These are phyloP conservation scores for Mortierella sp. DNA, from an alignment of 371 early-diverging fungal genomes.

Conservation along the genomic window DNA sequence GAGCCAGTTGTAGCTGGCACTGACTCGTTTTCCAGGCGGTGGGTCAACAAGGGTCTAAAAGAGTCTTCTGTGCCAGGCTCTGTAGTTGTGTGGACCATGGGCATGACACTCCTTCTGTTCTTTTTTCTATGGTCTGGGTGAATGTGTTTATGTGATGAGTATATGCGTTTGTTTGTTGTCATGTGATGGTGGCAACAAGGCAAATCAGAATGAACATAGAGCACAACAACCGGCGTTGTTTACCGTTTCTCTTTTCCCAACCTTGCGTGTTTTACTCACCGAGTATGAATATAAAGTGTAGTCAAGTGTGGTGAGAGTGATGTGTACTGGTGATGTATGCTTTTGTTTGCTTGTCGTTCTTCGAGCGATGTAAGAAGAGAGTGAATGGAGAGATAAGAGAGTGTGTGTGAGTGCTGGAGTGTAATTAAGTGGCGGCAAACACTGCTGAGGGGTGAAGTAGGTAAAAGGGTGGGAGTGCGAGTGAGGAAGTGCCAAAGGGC, in stretches of 20 bases:
- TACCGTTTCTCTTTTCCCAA: too few species aligned
- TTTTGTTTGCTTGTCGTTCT: too few species aligned
- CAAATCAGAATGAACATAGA: neutral
- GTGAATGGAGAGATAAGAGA: neutral
- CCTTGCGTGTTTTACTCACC: neutral
- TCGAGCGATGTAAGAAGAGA: neutral
- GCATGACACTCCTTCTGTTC: slow-evolving; percentile 10
- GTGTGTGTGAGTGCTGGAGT: neutral
- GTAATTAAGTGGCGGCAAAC: neutral
- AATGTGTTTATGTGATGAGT: neutral
- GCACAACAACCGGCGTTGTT: neutral
- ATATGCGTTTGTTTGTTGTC: slow-evolving; percentile 1
- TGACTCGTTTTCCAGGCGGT: neutral
- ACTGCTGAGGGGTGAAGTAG: too few species aligned
- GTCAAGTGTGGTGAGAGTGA: neutral
- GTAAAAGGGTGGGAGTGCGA: neutral
- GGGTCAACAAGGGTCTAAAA: neutral
- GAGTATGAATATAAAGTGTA: neutral
- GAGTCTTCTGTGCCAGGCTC: slow-evolving; percentile 10
- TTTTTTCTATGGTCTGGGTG: neutral
- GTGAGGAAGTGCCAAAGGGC: slow-evolving; percentile 7
- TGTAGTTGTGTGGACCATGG: slow-evolving; percentile 23
- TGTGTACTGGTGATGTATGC: too few species aligned
- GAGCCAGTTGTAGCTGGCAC: neutral
- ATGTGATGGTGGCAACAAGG: neutral